Evolutionary conservation across 129 eudicot genomes (phyloP).

Genomic region (Arctium lappa): DNA sequence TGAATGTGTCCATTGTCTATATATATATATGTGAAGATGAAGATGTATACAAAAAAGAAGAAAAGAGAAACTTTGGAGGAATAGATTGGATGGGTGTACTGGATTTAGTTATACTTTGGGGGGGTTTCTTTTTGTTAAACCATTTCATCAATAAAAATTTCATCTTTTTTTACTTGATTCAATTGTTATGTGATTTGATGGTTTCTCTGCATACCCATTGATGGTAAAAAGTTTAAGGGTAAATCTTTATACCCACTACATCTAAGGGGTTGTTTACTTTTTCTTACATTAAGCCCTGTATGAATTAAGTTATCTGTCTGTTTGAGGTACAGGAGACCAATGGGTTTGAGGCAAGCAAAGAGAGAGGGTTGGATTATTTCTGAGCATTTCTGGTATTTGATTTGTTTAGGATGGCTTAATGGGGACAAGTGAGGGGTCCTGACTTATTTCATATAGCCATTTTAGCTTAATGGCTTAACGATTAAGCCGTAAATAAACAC

Average conservation of each 20-base stretch:
- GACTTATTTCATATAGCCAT: too few relatives aligned
- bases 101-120: constrained; percentile 45
- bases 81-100: constrained; percentile 43
- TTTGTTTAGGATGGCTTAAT: too few relatives aligned
- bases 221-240: constrained; percentile 2
- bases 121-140: constrained; percentile 38
- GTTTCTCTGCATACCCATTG: not conserved
- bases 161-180: not conserved
- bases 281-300: too few relatives aligned
- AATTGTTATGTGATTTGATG: constrained; percentile 20
- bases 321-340: too few relatives aligned
- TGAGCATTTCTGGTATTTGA: too few relatives aligned
- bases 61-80: constrained; percentile 39
- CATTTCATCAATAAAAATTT: constrained; percentile 52
- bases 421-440: too few relatives aligned
- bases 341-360: too few relatives aligned
- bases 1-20: constrained; percentile 42
- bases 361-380: too few relatives aligned
- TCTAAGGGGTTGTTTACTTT: too few relatives aligned
- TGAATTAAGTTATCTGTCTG: too few relatives aligned
- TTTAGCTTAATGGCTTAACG: too few relatives aligned
- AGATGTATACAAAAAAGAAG: constrained; percentile 43
- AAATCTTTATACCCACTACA: not conserved
- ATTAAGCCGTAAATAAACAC: too few relatives aligned
- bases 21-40: constrained; percentile 49